phyloP scores from a whole-genome alignment of 345 rosid species.

The Gossypium thurberi region DNA sequence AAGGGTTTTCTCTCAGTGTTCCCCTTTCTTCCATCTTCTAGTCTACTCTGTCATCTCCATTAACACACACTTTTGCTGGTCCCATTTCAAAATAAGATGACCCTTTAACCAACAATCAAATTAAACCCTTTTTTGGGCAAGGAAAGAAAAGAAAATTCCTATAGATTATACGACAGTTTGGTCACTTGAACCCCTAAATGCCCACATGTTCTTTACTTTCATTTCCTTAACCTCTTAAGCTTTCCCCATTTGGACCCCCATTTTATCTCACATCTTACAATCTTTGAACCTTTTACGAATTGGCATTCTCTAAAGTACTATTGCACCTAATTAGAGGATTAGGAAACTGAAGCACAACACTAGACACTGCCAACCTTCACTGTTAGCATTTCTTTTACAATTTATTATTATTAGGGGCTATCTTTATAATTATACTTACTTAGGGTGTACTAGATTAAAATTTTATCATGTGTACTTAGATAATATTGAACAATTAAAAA shows the following conservation, averaged over 20 bases:
- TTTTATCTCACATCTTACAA: neutral
- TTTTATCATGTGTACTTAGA: too few species aligned
- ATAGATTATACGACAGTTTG: slow-evolving; percentile 2
- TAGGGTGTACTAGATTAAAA: too few species aligned
- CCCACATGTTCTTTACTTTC: slow-evolving; percentile 1
- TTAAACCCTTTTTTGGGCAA: neutral
- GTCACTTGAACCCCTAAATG: neutral
- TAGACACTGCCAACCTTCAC: neutral
- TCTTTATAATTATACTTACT: too few species aligned
- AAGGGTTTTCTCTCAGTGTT: slow-evolving; percentile 20
- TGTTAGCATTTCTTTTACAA: neutral
- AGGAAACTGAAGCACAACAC: neutral
- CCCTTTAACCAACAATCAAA: neutral
- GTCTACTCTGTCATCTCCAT: slow-evolving; percentile 21
- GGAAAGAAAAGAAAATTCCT: neutral
- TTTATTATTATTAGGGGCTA: neutral
- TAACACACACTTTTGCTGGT: slow-evolving; percentile 24
- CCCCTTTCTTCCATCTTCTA: slow-evolving; percentile 56
- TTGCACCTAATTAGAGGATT: neutral
- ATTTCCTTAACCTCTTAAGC: neutral
- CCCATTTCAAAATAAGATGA: slow-evolving; percentile 22
- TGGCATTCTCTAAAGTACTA: too few species aligned
- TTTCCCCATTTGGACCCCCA: slow-evolving; percentile 1
- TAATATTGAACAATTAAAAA: too few species aligned
- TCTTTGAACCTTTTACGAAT: too few species aligned